Evolutionary conservation across 2,329 filamentous ascomycete genomes (phyloP), one percentile per base, ranked within the genome.

Genomic region (Mycosphaerella arachidis): DNA sequence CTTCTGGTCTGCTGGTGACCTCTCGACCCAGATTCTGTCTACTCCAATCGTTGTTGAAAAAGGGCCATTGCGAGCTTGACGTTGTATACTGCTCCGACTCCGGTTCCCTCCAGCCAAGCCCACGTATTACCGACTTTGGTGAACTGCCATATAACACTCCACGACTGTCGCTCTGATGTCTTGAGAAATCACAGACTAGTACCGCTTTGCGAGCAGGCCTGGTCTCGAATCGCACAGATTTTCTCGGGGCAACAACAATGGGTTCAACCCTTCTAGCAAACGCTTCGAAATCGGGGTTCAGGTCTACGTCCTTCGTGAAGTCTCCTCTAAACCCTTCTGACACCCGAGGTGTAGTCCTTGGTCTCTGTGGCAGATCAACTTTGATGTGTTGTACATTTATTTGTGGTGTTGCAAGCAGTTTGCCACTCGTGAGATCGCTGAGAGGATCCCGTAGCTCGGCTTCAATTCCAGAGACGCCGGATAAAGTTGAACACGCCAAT

Each of bases 401-500:
- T 27, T 53, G 18, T 7, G 58, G 50, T 46, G 31, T 48, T 18
- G 56, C 46, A 37, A 56, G n/a, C 10, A 46, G 40, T 59, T 63
- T 63, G 13, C 58, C 45, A 31, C 53, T 56, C 13, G 58, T 31
- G 29, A 50, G 33, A 33, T 48, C 37, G 18, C 33, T 16, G 2
- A 56, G 29, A 35, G 53, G 45, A 57, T 45, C 24, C 13, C 46
- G 35, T 13, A 61, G 29, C 33, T 64, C 62, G 30, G 58, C 56
- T 59, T 59, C 62, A 18, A 57, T 61, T 5, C 54, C 62, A 20
- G 54, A 27, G 16, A 56, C 50, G 7, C 57, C 59, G 51, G 57
- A 58, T 53, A 62, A 57, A 45, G 62, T 57, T n/a, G 62, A 62
- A 50, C 55, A 57, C 46, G 59, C 48, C 4, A 64, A 53, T 31